These are phyloP conservation scores for Kwoniella shivajii DNA, from an alignment of 1,284 basidiomycete genomes.

Conservation along the genomic window DNA sequence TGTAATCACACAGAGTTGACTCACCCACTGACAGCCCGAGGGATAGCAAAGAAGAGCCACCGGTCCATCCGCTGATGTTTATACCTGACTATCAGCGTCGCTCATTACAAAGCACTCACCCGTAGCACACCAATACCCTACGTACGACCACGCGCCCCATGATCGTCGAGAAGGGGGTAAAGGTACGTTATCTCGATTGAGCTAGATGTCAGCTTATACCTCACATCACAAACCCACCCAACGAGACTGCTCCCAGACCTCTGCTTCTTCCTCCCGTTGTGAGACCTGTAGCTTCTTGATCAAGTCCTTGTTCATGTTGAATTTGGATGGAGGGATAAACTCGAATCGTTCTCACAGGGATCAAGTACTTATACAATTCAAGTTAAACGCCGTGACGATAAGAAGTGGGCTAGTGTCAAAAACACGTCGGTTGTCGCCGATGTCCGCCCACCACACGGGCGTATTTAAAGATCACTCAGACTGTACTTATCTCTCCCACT, in stretches of 20 bases:
- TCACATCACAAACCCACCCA: slow-evolving; percentile 22
- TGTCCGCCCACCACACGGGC: too few species aligned
- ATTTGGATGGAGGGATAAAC: too few species aligned
- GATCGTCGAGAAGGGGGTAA: slow-evolving; percentile 34
- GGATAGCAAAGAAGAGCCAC: slow-evolving; percentile 30
- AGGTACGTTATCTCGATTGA: slow-evolving; percentile 42
- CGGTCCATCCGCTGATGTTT: slow-evolving; percentile 37
- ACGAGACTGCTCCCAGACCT: slow-evolving; percentile 28
- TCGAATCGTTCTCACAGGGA: too few species aligned
- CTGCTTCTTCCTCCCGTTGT: slow-evolving; percentile 32
- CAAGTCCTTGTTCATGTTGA: too few species aligned
- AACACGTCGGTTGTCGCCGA: too few species aligned
- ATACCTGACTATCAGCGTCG: slow-evolving; percentile 11
- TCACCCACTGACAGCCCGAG: slow-evolving; percentile 31
- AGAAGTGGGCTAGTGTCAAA: too few species aligned
- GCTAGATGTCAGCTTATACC: slow-evolving; percentile 11
- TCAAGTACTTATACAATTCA: too few species aligned
- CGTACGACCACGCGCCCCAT: slow-evolving; percentile 36
- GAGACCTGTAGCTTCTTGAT: slow-evolving; percentile 26
- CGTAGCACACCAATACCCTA: slow-evolving; percentile 27
- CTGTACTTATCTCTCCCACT: too few species aligned
- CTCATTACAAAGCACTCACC: background rate
- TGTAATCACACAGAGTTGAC: background rate
- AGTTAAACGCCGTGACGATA: too few species aligned
- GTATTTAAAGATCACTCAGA: background rate